These are phyloP conservation scores for Monilinia fructigena DNA, from an alignment of 2,329 filamentous ascomycete genomes.

Conservation along the genomic window DNA sequence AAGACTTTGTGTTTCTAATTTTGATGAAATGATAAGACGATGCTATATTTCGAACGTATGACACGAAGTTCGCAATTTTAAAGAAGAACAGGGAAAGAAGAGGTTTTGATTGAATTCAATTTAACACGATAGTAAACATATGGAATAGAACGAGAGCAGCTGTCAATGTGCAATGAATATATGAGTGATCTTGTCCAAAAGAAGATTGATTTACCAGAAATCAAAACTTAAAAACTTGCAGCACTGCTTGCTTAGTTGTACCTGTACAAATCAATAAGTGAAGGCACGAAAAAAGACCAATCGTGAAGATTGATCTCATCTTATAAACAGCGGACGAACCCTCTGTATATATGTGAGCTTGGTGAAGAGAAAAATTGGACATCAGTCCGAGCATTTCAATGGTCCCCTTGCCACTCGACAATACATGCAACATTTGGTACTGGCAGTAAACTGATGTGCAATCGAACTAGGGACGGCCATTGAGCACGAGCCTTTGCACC, in stretches of 20 bases:
- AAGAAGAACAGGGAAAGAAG: not conserved
- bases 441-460: not conserved
- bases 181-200: not conserved
- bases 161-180: not conserved
- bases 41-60: slow-evolving; percentile 3
- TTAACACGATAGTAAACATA: not conserved
- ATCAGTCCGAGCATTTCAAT: slow-evolving; percentile 1
- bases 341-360: not conserved
- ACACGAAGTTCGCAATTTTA: not conserved
- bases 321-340: too few species aligned
- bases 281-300: not conserved
- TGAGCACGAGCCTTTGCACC: slow-evolving; percentile 9
- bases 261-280: not conserved
- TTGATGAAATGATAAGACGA: not conserved
- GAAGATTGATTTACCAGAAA: slow-evolving; percentile 16
- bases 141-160: not conserved
- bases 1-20: slow-evolving; percentile 5
- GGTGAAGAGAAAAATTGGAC: not conserved
- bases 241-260: not conserved
- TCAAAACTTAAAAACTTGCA: not conserved
- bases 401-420: not conserved
- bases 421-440: not conserved
- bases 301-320: not conserved
- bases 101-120: not conserved
- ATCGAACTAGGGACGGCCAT: not conserved